These are phyloP conservation scores for Aurantiochytrium sp. DNA, from an alignment of 108 stramenopile species.

Conservation along the genomic window DNA sequence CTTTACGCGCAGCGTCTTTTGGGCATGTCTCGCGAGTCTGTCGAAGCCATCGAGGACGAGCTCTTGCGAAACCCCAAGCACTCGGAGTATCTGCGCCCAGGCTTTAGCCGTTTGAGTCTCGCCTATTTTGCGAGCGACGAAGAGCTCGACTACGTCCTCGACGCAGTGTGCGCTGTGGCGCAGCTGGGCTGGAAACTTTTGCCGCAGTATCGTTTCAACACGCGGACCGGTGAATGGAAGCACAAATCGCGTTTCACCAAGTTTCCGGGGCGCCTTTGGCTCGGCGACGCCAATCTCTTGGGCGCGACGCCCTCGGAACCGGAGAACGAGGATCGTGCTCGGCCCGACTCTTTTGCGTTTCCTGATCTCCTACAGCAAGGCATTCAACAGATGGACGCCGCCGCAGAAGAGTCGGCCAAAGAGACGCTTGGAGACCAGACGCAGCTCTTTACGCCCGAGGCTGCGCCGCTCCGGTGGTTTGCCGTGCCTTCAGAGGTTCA, in stretches of 20 bases:
- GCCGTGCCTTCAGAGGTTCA: not conserved
- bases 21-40: constrained; percentile 55
- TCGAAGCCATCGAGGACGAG: constrained; percentile 66
- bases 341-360: not conserved
- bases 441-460: not conserved
- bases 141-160: constrained; percentile 76
- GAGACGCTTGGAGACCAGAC: not conserved
- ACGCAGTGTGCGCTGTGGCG: constrained; percentile 78
- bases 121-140: constrained; percentile 62
- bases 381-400: not conserved
- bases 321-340: not conserved
- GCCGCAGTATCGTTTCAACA: constrained; percentile 66
- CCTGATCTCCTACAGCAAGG: not conserved
- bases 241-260: constrained; percentile 18
- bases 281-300: not conserved
- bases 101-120: constrained; percentile 80
- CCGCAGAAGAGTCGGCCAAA: not conserved
- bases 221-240: constrained; percentile 35
- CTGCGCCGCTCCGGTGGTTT: not conserved
- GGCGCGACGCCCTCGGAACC: not conserved
- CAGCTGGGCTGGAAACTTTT: constrained; percentile 76
- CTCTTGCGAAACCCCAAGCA: constrained; percentile 68
- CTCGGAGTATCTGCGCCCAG: constrained; percentile 71
- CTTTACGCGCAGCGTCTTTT: constrained; percentile 72
- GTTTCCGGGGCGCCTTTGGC: constrained; percentile 2